Percentiles rank a stretch among this genome's conserved stretches.
Conservation (phyloP, 805 yeast genomes). For the Saturnispora saitoi region DNA sequence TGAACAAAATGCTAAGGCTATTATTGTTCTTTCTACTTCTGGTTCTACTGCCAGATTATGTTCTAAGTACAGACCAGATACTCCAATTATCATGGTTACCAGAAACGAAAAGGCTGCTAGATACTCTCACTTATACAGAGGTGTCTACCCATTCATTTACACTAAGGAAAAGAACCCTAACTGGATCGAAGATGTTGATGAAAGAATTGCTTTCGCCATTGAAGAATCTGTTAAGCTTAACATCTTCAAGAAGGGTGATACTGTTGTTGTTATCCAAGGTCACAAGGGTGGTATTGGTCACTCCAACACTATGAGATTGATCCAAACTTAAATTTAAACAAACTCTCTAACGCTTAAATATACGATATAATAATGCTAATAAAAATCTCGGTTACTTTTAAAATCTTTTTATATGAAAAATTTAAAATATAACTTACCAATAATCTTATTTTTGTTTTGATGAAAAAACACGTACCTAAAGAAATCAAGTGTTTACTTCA, state of each 20-base stretch:
- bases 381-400: not conserved
- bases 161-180: constrained; percentile 53
- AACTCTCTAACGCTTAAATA: not conserved
- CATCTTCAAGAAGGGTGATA: constrained; percentile 78
- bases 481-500: not conserved
- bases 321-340: constrained; percentile 9
- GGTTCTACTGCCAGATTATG: constrained; percentile 94
- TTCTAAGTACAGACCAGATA: constrained; percentile 95
- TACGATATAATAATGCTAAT: not conserved
- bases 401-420: not conserved
- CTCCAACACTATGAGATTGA: constrained; percentile 93
- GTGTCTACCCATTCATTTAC: constrained; percentile 96
- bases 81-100: constrained; percentile 96
- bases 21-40: constrained; percentile 89
- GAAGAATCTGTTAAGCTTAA: constrained; percentile 82
- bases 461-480: no score
- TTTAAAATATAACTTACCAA: not conserved
- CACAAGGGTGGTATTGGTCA: constrained; percentile 98
- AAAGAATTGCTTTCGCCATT: constrained; percentile 88
- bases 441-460: no score
- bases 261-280: constrained; percentile 93
- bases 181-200: constrained; percentile 97
- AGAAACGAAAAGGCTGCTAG: constrained; percentile 92
- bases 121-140: constrained; percentile 93
- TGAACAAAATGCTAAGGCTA: constrained; percentile 95